Evolutionary conservation across 805 yeast genomes (phyloP).

Genomic region (Cyberlindnera misumaiensis): DNA sequence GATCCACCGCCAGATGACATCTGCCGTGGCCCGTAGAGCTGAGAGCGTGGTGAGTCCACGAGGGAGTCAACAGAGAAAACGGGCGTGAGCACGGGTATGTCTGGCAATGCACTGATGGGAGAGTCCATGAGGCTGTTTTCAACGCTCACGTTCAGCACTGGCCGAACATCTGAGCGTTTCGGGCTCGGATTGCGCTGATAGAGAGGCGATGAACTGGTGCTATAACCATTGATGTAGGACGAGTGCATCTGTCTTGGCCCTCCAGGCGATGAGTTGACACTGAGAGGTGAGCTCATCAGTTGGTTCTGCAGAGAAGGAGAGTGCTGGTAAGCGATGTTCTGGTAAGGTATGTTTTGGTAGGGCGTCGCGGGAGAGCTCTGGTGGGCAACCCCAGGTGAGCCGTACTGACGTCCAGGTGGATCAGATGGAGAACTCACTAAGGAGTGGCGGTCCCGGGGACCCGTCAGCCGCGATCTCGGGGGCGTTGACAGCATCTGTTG

Average conservation of each 20-base stretch:
- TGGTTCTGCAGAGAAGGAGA: neutral
- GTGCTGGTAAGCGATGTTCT: neutral
- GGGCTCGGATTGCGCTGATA: constrained; percentile 8
- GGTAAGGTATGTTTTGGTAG: constrained; percentile 1
- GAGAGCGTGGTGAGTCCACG: constrained; percentile 13
- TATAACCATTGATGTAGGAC: constrained; percentile 4
- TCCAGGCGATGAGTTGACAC: constrained; percentile 1
- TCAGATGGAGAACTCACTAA: no score
- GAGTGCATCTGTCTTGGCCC: constrained; percentile 10
- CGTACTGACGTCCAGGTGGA: neutral
- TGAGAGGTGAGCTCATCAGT: neutral
- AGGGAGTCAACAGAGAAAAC: constrained; percentile 1
- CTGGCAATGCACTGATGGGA: constrained; percentile 18
- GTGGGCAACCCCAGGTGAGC: constrained; percentile 21
- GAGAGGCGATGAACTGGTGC: constrained; percentile 4
- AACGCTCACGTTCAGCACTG: constrained; percentile 2
- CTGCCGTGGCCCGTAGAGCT: constrained; percentile 20
- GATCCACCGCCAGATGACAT: constrained; percentile 9
- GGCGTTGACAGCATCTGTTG: neutral
- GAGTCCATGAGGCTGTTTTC: constrained; percentile 10
- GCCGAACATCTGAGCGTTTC: constrained; percentile 7
- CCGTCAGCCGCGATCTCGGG: constrained; percentile 9
- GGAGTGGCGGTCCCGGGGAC: constrained; percentile 18
- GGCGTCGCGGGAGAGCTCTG: neutral
- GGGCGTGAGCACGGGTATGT: constrained; percentile 17